Evolutionary conservation across 768 basidiomycete genomes (phyloP).

Genomic region (Tulasnella sp.): DNA sequence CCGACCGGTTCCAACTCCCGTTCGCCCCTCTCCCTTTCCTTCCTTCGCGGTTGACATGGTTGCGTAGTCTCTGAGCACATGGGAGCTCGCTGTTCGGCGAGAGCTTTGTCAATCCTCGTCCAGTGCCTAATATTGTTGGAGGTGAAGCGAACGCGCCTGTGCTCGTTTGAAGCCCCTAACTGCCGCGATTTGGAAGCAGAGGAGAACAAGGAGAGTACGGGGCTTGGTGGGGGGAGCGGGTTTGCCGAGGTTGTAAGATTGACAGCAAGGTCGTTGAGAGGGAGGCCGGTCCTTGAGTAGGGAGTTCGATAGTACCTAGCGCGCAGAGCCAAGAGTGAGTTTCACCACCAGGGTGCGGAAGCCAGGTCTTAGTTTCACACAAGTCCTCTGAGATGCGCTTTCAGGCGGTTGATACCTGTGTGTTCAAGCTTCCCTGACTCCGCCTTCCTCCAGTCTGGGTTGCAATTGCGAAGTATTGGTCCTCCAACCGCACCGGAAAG

Average conservation of each 20-base stretch:
- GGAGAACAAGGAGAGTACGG: neutral
- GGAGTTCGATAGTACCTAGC: slow-evolving; percentile 65
- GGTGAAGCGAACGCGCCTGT: slow-evolving; percentile 57
- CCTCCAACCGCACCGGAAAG: too few relatives aligned
- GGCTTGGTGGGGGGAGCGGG: slow-evolving; percentile 24
- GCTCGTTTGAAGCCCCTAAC: slow-evolving; percentile 31
- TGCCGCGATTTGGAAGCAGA: neutral
- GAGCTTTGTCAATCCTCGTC: slow-evolving; percentile 63
- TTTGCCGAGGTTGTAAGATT: slow-evolving; percentile 54
- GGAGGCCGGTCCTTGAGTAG: slow-evolving; percentile 72
- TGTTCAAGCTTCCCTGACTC: slow-evolving; percentile 75
- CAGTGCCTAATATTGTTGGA: slow-evolving; percentile 80
- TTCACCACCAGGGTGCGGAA: neutral
- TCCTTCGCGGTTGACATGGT: neutral
- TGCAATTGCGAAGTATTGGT: too few relatives aligned
- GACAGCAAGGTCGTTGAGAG: slow-evolving; percentile 68
- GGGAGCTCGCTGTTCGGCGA: slow-evolving; percentile 23
- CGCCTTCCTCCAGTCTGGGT: too few relatives aligned
- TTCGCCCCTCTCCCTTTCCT: slow-evolving; percentile 1
- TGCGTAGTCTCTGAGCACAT: neutral
- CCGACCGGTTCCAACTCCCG: neutral
- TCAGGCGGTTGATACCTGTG: slow-evolving; percentile 52
- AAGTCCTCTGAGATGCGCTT: slow-evolving; percentile 45
- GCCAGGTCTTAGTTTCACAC: slow-evolving; percentile 56
- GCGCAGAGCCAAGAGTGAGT: neutral